phyloP scores from a whole-genome alignment of 2,329 filamentous ascomycete genomes.

The Fusarium paranaense region DNA sequence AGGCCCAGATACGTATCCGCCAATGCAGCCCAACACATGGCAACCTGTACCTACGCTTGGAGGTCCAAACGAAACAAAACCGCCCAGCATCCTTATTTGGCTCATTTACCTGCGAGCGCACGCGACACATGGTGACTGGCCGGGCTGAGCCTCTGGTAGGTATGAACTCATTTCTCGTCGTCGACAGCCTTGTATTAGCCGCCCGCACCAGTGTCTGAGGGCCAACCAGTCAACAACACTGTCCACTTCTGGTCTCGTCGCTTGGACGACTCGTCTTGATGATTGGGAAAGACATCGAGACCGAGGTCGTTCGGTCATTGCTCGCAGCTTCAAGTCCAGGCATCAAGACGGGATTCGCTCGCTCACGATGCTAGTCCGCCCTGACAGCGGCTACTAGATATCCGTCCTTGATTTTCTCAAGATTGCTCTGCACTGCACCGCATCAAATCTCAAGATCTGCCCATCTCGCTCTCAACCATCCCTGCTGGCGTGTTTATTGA shows the following conservation, averaged over 20 bases:
- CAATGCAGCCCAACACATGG: conserved; percentile 15
- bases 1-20: conserved; percentile 3
- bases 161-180: conserved; percentile 36
- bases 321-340: not conserved
- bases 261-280: conserved; percentile 16
- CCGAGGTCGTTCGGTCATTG: not conserved
- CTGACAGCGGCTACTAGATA: not conserved
- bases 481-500: conserved; percentile 34
- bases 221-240: not conserved
- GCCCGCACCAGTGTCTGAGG: conserved; percentile 26
- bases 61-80: not conserved
- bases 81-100: not conserved
- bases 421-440: conserved; percentile 18
- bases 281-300: not conserved
- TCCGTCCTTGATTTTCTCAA: not conserved
- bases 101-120: conserved; percentile 9
- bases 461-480: conserved; percentile 35
- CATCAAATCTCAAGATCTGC: conserved; percentile 39
- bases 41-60: conserved; percentile 13
- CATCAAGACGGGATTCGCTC: not conserved
- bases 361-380: not conserved
- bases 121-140: conserved; percentile 16
- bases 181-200: conserved; percentile 28
- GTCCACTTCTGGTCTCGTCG: conserved; percentile 11
- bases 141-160: conserved; percentile 9